Base-by-base conservation (phyloP, 2,329 filamentous ascomycete genomes). In the Colletotrichum brevisporum region DNA sequence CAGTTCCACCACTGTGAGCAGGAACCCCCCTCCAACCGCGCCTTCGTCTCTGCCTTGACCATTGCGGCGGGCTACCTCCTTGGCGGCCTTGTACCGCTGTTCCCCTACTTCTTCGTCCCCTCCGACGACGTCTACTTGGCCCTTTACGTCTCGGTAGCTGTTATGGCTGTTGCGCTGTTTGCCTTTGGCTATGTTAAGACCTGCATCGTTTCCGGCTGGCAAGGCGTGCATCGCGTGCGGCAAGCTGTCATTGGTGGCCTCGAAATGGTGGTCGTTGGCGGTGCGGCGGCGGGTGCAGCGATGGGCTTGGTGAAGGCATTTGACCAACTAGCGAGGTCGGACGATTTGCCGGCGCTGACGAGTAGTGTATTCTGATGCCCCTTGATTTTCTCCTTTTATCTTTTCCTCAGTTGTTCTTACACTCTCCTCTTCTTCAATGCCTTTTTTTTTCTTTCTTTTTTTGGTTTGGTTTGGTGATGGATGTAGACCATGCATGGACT, bases 51-150 rank as follows among this genome's bases (percentile, higher is more conserved):
- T 0, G 91, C 90, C 2, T 71, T 90, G 27, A 92, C 89, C 9
- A 91, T 94, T 74, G 89, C 90, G 0, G 74, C 89, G 16, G 90
- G 90, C 43, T 94, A 94, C 77, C 90, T 93, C 60, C 78, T 93
- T 24, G 91, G 91, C 21, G 91, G 91, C 0, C 82, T 93, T 62
- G 86, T 93, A n/a, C 91, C 91, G 15, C 84, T 93, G 74, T 79
- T 92, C 50, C 91, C 91, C 0, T 94, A 94, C 79, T 90, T 93
- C 72, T 83, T 91, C 72, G 82, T 87, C 76, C 61, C 65, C 45
- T 52, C 65, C 24, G 67, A 73, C 15, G 76, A 77, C 24, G 81
- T 87, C 8, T 76, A 77, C 26, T 74, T 82, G n/a, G 86, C 85
- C 0, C 80, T 94, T 58, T 83, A 86, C 43, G 86, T 88, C 68